A percentile compares a stretch with the other conserved stretches of the same genome.
phyloP scores from a whole-genome alignment of 805 yeast genomes.

The Yarrowia yakushimensis region DNA sequence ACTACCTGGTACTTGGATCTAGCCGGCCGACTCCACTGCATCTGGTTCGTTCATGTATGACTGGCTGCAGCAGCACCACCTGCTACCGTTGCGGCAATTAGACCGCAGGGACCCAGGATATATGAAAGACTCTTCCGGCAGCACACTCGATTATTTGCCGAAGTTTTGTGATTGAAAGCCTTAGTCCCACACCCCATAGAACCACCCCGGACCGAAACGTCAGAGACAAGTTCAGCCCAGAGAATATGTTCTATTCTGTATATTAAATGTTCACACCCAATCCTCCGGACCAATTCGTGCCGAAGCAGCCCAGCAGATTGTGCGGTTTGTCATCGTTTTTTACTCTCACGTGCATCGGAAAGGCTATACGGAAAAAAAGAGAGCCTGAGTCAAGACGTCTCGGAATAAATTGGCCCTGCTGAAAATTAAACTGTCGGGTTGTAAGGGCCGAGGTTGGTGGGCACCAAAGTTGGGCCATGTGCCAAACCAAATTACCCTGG shows the following conservation, averaged over 20 bases:
- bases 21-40: slow-evolving; percentile 10
- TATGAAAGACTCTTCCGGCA: background rate
- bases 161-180: too few relatives aligned
- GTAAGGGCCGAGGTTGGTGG: background rate
- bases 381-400: slow-evolving; percentile 22
- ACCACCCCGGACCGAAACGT: background rate
- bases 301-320: too few relatives aligned
- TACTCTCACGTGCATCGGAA: slow-evolving; percentile 23
- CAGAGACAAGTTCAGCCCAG: background rate
- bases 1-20: slow-evolving; percentile 4
- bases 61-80: background rate
- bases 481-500: background rate
- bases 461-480: background rate
- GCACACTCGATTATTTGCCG: background rate
- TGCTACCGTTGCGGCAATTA: background rate
- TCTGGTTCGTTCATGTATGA: background rate
- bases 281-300: background rate
- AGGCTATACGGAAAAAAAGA: slow-evolving; percentile 20
- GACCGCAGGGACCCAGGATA: background rate
- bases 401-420: slow-evolving; percentile 5
- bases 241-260: too few relatives aligned
- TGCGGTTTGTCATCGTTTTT: background rate
- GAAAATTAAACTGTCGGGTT: background rate
- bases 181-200: too few relatives aligned
- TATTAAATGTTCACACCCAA: background rate